Conservation (phyloP, 176 grass and related monocot genomes). For the bread wheat (Triticum aestivum) region IWGSC_CS_RefSeq_v2.1 NC_057810.1:724030907-724031406, state of each 20-base stretch:
- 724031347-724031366: neutral
- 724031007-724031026: neutral
- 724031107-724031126: no score
- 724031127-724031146: no score
- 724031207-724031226: no score
- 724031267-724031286: neutral
- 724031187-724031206: no score
- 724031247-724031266: neutral
- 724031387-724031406: neutral
- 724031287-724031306: neutral
- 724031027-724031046: neutral
- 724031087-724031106: no score
- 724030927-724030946: no score
- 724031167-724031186: neutral
- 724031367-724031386: constrained; percentile 1
- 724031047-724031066: no score
- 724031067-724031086: no score
- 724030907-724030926: no score
- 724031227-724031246: neutral
- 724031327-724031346: neutral
- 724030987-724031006: neutral
- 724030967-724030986: no score
- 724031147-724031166: no score
- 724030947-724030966: no score
- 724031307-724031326: neutral